Evolutionary conservation across 2,329 filamentous ascomycete species (phyloP).

Genomic region (Apiospora phragmitis): DNA sequence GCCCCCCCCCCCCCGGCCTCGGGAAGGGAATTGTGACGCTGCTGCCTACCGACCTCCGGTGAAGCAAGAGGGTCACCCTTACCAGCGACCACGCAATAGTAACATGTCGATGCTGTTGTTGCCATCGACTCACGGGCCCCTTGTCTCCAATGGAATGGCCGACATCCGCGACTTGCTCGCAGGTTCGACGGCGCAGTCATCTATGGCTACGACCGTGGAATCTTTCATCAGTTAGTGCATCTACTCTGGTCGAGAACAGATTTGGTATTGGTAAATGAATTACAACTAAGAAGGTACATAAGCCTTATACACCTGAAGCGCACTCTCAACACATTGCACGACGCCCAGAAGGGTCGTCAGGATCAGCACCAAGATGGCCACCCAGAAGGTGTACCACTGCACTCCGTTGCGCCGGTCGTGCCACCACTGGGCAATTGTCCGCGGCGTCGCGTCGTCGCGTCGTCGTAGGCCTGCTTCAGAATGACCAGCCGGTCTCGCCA

Average conservation of each 20-base stretch:
- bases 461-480: neutral
- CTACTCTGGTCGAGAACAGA: neutral
- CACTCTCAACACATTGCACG: neutral
- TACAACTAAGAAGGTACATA: neutral
- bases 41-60: no score
- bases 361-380: neutral
- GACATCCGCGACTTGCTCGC: no score
- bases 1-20: no score
- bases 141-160: no score
- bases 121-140: no score
- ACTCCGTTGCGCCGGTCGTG: neutral
- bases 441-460: neutral
- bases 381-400: slow-evolving; percentile 1
- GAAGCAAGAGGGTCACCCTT: no score
- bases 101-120: no score
- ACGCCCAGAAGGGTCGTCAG: neutral
- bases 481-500: neutral
- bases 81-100: no score
- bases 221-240: no score
- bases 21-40: no score
- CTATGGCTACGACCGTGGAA: no score
- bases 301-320: neutral
- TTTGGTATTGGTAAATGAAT: neutral
- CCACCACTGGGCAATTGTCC: neutral
- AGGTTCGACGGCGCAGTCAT: no score